phyloP scores from a whole-genome alignment of 148 eudicot genomes.

The Silene uniflora region DNA sequence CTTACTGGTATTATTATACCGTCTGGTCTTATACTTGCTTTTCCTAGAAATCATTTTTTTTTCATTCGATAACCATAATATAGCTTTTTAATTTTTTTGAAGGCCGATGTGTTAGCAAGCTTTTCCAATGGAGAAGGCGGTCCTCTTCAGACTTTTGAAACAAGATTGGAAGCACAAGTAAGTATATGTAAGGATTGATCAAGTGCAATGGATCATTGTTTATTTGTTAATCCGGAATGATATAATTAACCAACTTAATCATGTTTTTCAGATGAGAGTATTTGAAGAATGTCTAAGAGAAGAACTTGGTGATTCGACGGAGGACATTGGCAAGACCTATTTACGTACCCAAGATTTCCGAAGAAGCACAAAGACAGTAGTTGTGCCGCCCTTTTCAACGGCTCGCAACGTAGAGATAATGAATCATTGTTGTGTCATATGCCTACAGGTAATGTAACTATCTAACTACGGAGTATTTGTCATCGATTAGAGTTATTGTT shows the following conservation, averaged over 20 bases:
- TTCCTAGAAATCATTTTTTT: not conserved
- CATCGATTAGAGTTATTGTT: no score
- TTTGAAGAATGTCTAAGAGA: constrained; percentile 3
- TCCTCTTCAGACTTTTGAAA: not conserved
- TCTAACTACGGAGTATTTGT: no score
- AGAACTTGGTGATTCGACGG: not conserved
- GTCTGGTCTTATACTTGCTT: not conserved
- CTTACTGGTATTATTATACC: not conserved
- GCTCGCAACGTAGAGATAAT: not conserved
- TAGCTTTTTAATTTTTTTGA: not conserved
- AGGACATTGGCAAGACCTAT: not conserved
- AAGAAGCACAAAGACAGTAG: not conserved
- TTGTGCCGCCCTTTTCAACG: not conserved
- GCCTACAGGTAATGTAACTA: constrained; percentile 9
- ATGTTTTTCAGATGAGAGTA: no score
- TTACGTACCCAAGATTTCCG: not conserved
- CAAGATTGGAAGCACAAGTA: not conserved
- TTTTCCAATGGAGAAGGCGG: not conserved
- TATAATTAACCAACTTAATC: not conserved
- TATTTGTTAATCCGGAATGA: not conserved
- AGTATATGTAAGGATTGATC: no score
- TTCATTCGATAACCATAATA: no score
- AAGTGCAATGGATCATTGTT: no score
- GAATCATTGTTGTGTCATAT: not conserved
- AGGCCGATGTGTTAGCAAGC: constrained; percentile 2